Evolutionary conservation across 1,284 basidiomycete species (phyloP).

Genomic region (Sanghuangporus baumii): DNA sequence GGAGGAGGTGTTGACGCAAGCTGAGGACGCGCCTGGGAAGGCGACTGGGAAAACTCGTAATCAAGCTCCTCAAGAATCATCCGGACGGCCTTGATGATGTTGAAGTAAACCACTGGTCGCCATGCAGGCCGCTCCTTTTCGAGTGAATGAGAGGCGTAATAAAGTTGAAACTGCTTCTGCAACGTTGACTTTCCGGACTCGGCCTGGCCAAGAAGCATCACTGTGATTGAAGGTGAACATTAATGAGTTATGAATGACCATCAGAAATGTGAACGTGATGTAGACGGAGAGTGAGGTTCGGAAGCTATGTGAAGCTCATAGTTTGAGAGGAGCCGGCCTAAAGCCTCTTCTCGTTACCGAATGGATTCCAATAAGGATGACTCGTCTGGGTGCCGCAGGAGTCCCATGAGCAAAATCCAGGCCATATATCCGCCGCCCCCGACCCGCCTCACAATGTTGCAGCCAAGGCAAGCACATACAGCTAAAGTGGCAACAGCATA

Average conservation of each 20-base stretch:
- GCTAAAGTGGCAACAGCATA: slow-evolving; percentile 25
- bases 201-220: slow-evolving; percentile 66
- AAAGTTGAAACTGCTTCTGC: slow-evolving; percentile 76
- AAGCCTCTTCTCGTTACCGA: not conserved
- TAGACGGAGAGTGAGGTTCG: not conserved
- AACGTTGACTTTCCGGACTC: slow-evolving; percentile 78
- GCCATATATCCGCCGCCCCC: not conserved
- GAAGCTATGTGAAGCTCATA: not conserved
- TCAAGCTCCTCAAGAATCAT: slow-evolving; percentile 72
- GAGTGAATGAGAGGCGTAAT: slow-evolving; percentile 63
- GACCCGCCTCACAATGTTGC: not conserved
- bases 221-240: slow-evolving; percentile 10
- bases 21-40: slow-evolving; percentile 8
- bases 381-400: not conserved
- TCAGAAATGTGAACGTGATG: not conserved
- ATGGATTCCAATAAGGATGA: not conserved
- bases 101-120: slow-evolving; percentile 75
- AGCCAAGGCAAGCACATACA: not conserved
- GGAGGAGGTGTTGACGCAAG: slow-evolving; percentile 26
- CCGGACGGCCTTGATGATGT: slow-evolving; percentile 71
- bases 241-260: not conserved
- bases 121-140: slow-evolving; percentile 67
- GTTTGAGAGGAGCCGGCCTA: not conserved
- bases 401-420: not conserved
- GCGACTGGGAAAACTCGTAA: slow-evolving; percentile 39